Evolutionary conservation across 2,329 filamentous ascomycete genomes (phyloP).

Genomic region (Coniochaeta sp.): DNA sequence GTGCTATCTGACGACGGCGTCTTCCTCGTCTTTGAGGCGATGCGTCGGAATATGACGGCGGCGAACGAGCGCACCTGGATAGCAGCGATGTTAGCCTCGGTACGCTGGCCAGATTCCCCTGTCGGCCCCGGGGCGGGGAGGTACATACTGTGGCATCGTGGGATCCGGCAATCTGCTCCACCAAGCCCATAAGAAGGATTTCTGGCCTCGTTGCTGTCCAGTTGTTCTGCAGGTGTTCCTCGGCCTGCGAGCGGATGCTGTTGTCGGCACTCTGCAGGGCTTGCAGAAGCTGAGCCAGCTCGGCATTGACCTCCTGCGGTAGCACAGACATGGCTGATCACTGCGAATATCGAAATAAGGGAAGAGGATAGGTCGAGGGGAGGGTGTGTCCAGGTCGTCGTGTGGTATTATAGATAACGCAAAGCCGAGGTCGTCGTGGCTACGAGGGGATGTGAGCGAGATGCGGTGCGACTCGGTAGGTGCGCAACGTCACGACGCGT

Average conservation of each 20-base stretch:
- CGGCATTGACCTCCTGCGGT: slow-evolving; percentile 73
- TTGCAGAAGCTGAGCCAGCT: slow-evolving; percentile 79
- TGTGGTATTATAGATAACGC: neutral
- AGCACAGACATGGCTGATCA: slow-evolving; percentile 67
- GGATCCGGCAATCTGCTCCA: slow-evolving; percentile 81
- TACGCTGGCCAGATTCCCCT: neutral
- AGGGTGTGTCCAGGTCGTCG: neutral
- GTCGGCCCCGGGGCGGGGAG: too few relatives aligned
- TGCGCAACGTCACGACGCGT: slow-evolving; percentile 2
- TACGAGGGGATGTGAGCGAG: neutral
- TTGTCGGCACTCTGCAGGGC: slow-evolving; percentile 90
- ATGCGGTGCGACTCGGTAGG: slow-evolving; percentile 1
- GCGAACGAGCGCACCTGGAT: slow-evolving; percentile 81
- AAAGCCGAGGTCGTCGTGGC: neutral
- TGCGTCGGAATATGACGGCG: slow-evolving; percentile 88
- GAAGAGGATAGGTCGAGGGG: neutral
- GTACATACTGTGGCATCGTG: slow-evolving; percentile 64
- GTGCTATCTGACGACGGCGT: slow-evolving; percentile 60
- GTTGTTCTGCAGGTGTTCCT: slow-evolving; percentile 83
- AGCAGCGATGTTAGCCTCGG: neutral
- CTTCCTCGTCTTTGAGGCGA: slow-evolving; percentile 84
- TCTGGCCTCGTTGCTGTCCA: slow-evolving; percentile 81
- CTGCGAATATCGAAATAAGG: neutral
- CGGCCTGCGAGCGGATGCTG: slow-evolving; percentile 72
- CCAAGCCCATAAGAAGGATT: slow-evolving; percentile 85